Base-by-base conservation (phyloP, 306 rosid genomes). In the Oxytropis ochrocephala region DNA sequence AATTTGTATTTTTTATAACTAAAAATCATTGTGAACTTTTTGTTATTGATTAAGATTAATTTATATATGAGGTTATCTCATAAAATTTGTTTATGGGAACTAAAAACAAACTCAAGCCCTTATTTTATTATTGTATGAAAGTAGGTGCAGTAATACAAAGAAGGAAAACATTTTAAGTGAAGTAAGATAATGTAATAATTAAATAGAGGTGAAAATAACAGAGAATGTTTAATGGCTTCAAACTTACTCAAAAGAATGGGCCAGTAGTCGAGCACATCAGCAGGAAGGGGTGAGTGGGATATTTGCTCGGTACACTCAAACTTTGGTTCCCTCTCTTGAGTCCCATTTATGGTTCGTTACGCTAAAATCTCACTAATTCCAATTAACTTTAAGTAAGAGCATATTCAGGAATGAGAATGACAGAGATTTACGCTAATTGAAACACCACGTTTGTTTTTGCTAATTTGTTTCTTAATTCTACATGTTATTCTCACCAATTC, bases 301-400 rank as follows among this genome's bases (percentile, higher is more conserved):
- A 77, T 66, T 57, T 83, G 59, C 84, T 73, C 85, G 17, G 18
- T 64, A 49, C 9, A 21, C 73, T 32, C 29, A 48, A 73, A 56
- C 74, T 55, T 70, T 19, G 75, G 77, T 75, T 80, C 89, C 77
- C 83, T 84, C 58, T 75, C 53, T 49, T 70, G 69, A 70, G 65
- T 76, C 73, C 76, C 79, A 82, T 90, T 80, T 74, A 81, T 90
- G 82, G 85, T 88, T 89, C 95, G 88, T 92, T 86, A 92, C 96
- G 98, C 91, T 85, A 90, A 92, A 86, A 83, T 83, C 88, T 92
- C 95, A 78, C 96, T 73, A 86, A 88, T 86, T 93, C 89, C 98
- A 12, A 91, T 86, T 55, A 35, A 59, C 4, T 24, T 39, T 55
- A 16, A 6, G 4, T 36, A 69, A 55, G 54, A 11, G 46, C 44